Percentiles rank a stretch among this genome's conserved stretches.
Conservation (phyloP, 257 asterid genomes). For the Scutellaria baicalensis region DNA sequence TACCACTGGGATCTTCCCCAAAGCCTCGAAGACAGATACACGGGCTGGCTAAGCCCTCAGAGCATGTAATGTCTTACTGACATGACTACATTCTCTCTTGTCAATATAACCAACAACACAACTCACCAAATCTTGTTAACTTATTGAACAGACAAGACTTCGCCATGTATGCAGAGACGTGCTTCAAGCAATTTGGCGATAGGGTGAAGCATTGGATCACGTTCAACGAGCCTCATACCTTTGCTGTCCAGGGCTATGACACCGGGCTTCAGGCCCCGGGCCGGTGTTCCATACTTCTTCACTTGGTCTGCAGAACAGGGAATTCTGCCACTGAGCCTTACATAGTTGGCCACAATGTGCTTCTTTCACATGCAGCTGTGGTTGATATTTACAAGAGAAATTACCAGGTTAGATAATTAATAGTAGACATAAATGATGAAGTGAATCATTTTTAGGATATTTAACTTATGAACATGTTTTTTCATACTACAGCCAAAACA, state of each 20-base stretch:
- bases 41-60: slow-evolving; percentile 62
- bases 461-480: background rate
- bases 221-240: slow-evolving; percentile 80
- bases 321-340: slow-evolving; percentile 85
- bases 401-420: slow-evolving; percentile 47
- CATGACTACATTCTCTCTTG: background rate
- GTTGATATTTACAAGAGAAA: slow-evolving; percentile 47
- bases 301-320: slow-evolving; percentile 51
- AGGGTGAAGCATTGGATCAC: slow-evolving; percentile 94
- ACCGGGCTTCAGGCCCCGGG: slow-evolving; percentile 73
- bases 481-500: slow-evolving; percentile 35
- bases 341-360: slow-evolving; percentile 58
- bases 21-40: slow-evolving; percentile 56
- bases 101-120: background rate
- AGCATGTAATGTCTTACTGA: slow-evolving; percentile 40
- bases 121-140: background rate
- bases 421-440: background rate
- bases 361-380: slow-evolving; percentile 58
- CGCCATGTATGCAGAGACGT: slow-evolving; percentile 64
- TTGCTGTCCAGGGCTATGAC: slow-evolving; percentile 69
- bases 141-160: slow-evolving; percentile 51
- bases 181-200: slow-evolving; percentile 77
- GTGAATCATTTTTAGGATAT: background rate
- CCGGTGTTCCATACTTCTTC: slow-evolving; percentile 61
- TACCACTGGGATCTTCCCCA: slow-evolving; percentile 98